Evolutionary conservation across 1,284 basidiomycete genomes (phyloP), one percentile per base, ranked within the genome.

Genomic region (Thecaphora thlaspeos): DNA sequence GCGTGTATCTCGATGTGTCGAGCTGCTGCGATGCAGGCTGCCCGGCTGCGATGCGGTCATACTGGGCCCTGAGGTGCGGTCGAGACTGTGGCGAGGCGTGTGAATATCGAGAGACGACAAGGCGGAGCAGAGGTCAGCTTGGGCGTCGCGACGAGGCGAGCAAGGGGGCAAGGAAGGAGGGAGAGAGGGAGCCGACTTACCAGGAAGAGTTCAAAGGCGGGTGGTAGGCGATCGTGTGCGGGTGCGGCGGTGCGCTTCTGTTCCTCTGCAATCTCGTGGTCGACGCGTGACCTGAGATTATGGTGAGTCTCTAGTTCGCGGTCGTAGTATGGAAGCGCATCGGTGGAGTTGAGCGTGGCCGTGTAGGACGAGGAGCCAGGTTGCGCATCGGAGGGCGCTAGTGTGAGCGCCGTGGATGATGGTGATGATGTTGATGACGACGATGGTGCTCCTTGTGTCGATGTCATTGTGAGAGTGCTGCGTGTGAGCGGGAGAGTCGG

Each of bases 251-350:
- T 77, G 22, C 82, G 82, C 68, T 84, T 85, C 41, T 84, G 82
- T 75, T 89, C 85, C 19, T 83, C 82, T 24, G 85, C 86, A 45
- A 90, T 80, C 75, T 89, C 87, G 56, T 82, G 82, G 54, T 88
- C 86, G 14, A 91, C 89, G 68, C 86, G 86, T 69, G 86, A 83
- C 70, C 84, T 85, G 55, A 89, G 80, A 52, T 84, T 79, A 3
- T 89, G 87, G 56, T 86, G 84, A 49, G 83, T 83, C 59, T 93
- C 89, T 42, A 93, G 82, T 72, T 96, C 91, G 75, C 90, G 88
- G 81, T 97, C 93, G 73, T 90, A 92, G 80, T 96, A 96, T 14
- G 93, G 91, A 53, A 95, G 82, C 21, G 91, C 89, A 79, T 95
- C 92, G 3, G 63, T 55, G 19, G 55, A 26, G 19, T 58, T 53